Evolutionary conservation across 257 asterid genomes (phyloP), one percentile per base, ranked within the genome.

Genomic region (Salvia hispanica): DNA sequence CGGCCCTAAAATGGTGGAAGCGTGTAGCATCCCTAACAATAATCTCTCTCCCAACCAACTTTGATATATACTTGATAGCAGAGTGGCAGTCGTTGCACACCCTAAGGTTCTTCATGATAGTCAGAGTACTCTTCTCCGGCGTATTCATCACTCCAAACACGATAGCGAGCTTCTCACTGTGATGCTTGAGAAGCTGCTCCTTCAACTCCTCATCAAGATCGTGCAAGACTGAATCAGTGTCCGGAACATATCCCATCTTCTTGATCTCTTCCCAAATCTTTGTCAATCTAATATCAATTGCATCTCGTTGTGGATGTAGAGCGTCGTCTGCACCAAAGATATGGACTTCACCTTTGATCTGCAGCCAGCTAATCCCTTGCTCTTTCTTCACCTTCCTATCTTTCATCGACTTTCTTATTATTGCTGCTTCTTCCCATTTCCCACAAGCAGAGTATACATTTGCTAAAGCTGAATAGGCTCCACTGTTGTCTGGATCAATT

Each of bases 41-140:
- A 18, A 91, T 88, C 50, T 91, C 95, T 65, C 97, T 67, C 46
- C 73, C 61, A 1, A 73, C 93, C 71, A 91, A 80, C 34, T 75
- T 82, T 18, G 97, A 85, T 45, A 91, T 86, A 72, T 77, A 86
- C 44, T 88, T 88, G 71, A 88, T 85, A 12, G 97, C 96, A 47
- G 91, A 77, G 59, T 91, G 97, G 57, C 96, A 91, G 72, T 91
- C 96, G 58, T 86, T 88, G 72, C 97, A 91, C 18, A 91, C 95
- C 81, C 98, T 84, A 40, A 92, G 95, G 80, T 87, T 92, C 78
- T 92, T 92, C 95, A 92, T 92, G 82, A 92, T 85, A 75, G 91
- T 85, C 52, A 92, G 48, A 25, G 83, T 85, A 76, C 85, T 75
- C 3, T 80, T 77, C 2, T 82, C 91, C 2, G 96, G 92, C n/a